Percentiles rank a stretch among this genome's conserved stretches.
Conservation (phyloP, 2,329 filamentous ascomycete species). For the Alternaria novae-zelandiae region DNA sequence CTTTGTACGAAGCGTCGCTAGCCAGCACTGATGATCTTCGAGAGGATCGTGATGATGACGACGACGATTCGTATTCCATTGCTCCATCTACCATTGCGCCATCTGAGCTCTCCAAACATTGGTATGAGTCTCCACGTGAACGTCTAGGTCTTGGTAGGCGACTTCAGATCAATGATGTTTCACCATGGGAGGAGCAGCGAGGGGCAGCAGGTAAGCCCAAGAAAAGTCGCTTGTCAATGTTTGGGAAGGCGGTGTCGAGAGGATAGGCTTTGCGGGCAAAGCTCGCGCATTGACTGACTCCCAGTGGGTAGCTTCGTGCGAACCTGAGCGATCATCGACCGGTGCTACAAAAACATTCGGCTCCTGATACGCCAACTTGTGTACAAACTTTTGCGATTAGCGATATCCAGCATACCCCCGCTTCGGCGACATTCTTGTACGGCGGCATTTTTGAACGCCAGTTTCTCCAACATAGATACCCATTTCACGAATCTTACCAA, state of each 20-base stretch:
- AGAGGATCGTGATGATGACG: conserved; percentile 13
- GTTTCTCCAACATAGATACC: conserved; percentile 9
- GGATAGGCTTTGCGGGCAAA: conserved; percentile 11
- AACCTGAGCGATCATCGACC: neutral
- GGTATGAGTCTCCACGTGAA: conserved; percentile 45
- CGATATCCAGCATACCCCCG: conserved; percentile 2
- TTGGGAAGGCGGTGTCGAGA: conserved; percentile 16
- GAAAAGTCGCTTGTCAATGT: conserved; percentile 38
- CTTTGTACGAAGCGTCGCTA: conserved; percentile 41
- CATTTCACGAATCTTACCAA: conserved; percentile 7
- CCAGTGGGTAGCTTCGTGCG: conserved; percentile 12
- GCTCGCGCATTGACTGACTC: conserved; percentile 10
- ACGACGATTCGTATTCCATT: conserved; percentile 32
- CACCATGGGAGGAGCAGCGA: conserved; percentile 39
- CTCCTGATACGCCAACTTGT: neutral
- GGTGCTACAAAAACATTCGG: neutral
- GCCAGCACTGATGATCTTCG: conserved; percentile 27
- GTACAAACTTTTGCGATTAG: conserved; percentile 1
- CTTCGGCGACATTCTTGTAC: neutral
- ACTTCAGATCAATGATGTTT: conserved; percentile 39
- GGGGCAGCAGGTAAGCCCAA: conserved; percentile 35
- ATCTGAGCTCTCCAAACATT: conserved; percentile 45
- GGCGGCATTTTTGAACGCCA: conserved; percentile 1
- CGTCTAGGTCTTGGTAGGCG: conserved; percentile 46
- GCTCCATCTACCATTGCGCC: conserved; percentile 41